phyloP scores from a whole-genome alignment of 2,329 filamentous ascomycete genomes.

The Penicillium sp. region DNA sequence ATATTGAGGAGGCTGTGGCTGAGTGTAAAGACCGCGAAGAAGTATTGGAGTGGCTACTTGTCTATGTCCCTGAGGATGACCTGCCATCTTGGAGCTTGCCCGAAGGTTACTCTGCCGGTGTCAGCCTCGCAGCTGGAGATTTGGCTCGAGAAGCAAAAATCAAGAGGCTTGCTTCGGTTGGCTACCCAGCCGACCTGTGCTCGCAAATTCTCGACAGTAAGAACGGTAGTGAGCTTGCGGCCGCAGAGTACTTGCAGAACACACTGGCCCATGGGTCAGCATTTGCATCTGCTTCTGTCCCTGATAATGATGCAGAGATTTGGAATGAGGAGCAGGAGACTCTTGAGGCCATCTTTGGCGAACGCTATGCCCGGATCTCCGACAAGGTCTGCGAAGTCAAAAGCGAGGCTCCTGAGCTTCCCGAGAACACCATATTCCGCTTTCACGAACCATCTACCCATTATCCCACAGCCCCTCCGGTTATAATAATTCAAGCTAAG shows the following conservation, averaged over 20 bases:
- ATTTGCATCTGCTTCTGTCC: conserved; percentile 15
- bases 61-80: conserved; percentile 96
- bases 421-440: conserved; percentile 59
- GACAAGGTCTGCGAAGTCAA: conserved; percentile 71
- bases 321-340: conserved; percentile 89
- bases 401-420: conserved; percentile 57
- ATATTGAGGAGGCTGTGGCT: conserved; percentile 83
- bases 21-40: conserved; percentile 93
- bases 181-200: conserved; percentile 85
- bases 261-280: conserved; percentile 60
- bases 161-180: conserved; percentile 77
- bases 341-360: conserved; percentile 82
- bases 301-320: conserved; percentile 52
- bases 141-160: conserved; percentile 80
- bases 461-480: conserved; percentile 72
- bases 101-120: conserved; percentile 86
- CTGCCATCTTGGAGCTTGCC: conserved; percentile 91
- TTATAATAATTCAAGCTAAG: conserved; percentile 70
- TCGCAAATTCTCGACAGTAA: conserved; percentile 74
- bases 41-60: conserved; percentile 91
- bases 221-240: conserved; percentile 71
- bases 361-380: conserved; percentile 67
- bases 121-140: conserved; percentile 82
- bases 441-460: conserved; percentile 69
- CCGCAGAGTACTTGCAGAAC: conserved; percentile 79